phyloP scores from a whole-genome alignment of 495 filamentous ascomycete genomes.

The Aspergillus coremiiformis region DNA sequence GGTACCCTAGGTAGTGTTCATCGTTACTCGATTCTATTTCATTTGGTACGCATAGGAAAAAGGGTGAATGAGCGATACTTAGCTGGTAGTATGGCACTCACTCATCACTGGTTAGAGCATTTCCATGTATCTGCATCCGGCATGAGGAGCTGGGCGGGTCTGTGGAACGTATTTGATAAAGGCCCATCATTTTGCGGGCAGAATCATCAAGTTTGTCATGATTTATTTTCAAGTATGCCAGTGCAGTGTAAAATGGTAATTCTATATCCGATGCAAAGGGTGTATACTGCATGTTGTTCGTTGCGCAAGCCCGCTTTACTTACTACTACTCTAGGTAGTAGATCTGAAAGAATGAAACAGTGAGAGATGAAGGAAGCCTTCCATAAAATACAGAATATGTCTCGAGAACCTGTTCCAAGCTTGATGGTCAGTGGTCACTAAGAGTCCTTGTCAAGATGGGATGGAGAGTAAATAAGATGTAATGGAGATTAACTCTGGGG shows the following conservation, averaged over 20 bases:
- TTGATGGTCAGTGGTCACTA: no score
- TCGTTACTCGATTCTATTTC: background rate
- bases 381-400: no score
- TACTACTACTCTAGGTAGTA: background rate
- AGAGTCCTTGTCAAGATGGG: no score
- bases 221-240: constrained; percentile 87
- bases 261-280: constrained; percentile 92
- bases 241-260: constrained; percentile 82
- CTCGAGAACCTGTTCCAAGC: no score
- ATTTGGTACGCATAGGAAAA: background rate
- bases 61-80: background rate
- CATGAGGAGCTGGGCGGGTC: constrained; percentile 63
- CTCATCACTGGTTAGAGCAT: constrained; percentile 74
- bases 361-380: background rate
- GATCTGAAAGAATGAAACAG: background rate
- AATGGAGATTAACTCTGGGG: no score
- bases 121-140: constrained; percentile 82
- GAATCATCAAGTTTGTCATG: constrained; percentile 95
- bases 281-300: constrained; percentile 51
- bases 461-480: no score
- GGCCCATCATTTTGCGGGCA: constrained; percentile 73
- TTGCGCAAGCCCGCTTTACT: background rate
- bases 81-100: constrained; percentile 36
- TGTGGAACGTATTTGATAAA: constrained; percentile 74
- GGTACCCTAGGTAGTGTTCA: constrained; percentile 50